Percentiles rank a stretch among this genome's conserved stretches.
Evolutionary conservation across 2,329 filamentous ascomycete genomes (phyloP).

Genomic region (Fusarium brachygibbosum): DNA sequence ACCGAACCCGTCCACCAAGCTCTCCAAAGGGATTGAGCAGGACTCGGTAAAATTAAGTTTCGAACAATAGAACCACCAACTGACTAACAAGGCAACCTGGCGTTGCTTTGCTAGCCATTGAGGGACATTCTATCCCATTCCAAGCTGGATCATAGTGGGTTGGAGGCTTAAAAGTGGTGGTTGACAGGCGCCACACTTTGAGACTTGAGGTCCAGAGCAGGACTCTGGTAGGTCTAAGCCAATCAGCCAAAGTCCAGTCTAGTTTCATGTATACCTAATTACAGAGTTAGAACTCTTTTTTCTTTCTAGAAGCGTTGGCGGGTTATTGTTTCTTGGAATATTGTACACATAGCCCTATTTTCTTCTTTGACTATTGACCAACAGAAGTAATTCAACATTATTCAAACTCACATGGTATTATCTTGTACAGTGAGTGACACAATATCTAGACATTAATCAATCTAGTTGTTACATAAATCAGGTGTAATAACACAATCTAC

Average conservation of each 20-base stretch:
- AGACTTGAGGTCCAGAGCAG: conserved; percentile 3
- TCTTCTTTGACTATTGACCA: conserved; percentile 19
- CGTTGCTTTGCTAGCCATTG: conserved; percentile 4
- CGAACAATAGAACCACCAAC: neutral
- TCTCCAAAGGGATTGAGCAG: conserved; percentile 35
- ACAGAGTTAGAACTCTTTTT: neutral
- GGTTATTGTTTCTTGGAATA: neutral
- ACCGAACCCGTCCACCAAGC: conserved; percentile 26
- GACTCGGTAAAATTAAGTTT: conserved; percentile 11
- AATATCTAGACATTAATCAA: neutral
- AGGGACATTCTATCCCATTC: conserved; percentile 5
- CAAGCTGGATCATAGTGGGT: conserved; percentile 5
- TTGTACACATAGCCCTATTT: neutral
- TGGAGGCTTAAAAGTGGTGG: conserved; percentile 14
- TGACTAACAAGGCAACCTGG: neutral
- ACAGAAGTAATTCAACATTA: conserved; percentile 12
- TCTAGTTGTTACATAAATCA: neutral
- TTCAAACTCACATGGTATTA: neutral
- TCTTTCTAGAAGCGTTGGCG: neutral
- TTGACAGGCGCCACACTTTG: conserved; percentile 25
- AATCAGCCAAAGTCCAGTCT: neutral
- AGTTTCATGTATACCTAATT: too few relatives aligned
- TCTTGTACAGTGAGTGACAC: neutral
- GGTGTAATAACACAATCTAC: neutral
- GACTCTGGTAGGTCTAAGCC: neutral